Conservation (phyloP, 768 basidiomycete genomes). For the Serendipita vermifera region DNA sequence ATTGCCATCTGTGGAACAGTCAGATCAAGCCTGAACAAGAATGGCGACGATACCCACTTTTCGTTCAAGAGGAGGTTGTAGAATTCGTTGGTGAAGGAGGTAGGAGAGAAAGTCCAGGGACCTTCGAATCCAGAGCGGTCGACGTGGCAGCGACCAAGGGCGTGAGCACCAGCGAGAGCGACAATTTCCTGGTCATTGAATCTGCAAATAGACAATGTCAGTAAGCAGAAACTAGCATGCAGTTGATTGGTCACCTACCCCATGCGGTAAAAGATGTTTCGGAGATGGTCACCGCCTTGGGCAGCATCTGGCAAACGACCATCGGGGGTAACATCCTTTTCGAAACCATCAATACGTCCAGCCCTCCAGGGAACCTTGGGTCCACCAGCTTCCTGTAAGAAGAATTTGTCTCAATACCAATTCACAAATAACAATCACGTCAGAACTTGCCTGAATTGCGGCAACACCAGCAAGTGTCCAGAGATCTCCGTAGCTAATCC, state of each 20-base stretch:
- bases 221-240: background rate
- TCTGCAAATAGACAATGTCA: slow-evolving; percentile 21
- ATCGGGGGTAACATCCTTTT: slow-evolving; percentile 62
- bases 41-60: slow-evolving; percentile 40
- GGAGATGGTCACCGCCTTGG: slow-evolving; percentile 73
- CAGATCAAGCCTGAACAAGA: background rate
- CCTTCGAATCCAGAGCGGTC: slow-evolving; percentile 76
- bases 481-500: slow-evolving; percentile 93
- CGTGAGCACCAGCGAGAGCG: slow-evolving; percentile 86
- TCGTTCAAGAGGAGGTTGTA: slow-evolving; percentile 78
- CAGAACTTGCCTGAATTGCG: slow-evolving; percentile 50
- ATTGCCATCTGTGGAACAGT: slow-evolving; percentile 48
- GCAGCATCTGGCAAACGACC: slow-evolving; percentile 82
- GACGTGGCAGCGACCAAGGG: slow-evolving; percentile 86
- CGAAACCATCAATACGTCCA: slow-evolving; percentile 80
- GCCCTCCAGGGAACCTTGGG: slow-evolving; percentile 90
- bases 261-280: slow-evolving; percentile 86
- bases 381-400: slow-evolving; percentile 67
- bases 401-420: background rate
- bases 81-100: slow-evolving; percentile 74
- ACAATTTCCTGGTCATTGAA: slow-evolving; percentile 98
- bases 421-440: background rate
- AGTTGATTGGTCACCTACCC: slow-evolving; percentile 30
- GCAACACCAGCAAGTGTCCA: slow-evolving; percentile 94
- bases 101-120: slow-evolving; percentile 93